Evolutionary conservation across 768 basidiomycete species (phyloP).

Genomic region (Lactarius sanguifluus): DNA sequence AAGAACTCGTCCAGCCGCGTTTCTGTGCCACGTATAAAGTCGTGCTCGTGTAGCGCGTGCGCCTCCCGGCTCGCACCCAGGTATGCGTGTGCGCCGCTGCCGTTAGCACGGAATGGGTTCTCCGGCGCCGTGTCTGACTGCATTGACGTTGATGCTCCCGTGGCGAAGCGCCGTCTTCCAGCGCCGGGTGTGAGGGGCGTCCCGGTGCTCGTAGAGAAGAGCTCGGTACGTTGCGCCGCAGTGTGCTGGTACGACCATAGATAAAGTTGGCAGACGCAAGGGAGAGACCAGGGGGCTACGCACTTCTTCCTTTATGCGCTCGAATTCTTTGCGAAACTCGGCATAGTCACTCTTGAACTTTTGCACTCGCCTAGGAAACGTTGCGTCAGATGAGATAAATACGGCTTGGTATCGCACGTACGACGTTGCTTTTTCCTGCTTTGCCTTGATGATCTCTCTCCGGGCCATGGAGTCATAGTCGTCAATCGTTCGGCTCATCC

Average conservation of each 20-base stretch:
- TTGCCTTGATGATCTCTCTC: conserved; percentile 93
- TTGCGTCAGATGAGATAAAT: conserved; percentile 13
- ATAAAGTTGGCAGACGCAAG: not conserved
- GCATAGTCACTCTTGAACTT: conserved; percentile 87
- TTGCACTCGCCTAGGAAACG: conserved; percentile 71
- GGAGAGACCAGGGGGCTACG: not conserved
- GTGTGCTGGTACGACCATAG: conserved; percentile 46
- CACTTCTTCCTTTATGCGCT: conserved; percentile 66
- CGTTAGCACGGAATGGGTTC: conserved; percentile 72
- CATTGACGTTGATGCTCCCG: conserved; percentile 29
- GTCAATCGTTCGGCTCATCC: conserved; percentile 91
- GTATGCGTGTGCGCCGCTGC: conserved; percentile 47
- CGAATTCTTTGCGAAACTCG: conserved; percentile 82
- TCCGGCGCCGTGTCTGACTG: conserved; percentile 55
- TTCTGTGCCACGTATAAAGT: conserved; percentile 83
- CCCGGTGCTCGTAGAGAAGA: conserved; percentile 47
- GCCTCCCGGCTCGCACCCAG: conserved; percentile 61
- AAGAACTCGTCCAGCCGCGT: conserved; percentile 85
- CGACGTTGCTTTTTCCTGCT: conserved; percentile 95
- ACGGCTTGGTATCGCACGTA: conserved; percentile 39
- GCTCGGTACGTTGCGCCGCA: conserved; percentile 59
- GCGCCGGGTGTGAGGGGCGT: conserved; percentile 38
- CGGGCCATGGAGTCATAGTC: conserved; percentile 97
- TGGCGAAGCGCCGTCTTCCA: conserved; percentile 59
- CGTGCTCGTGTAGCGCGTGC: conserved; percentile 84